phyloP scores from a whole-genome alignment of 2,329 filamentous ascomycete genomes.

The Pseudofabraea citricarpa region DNA sequence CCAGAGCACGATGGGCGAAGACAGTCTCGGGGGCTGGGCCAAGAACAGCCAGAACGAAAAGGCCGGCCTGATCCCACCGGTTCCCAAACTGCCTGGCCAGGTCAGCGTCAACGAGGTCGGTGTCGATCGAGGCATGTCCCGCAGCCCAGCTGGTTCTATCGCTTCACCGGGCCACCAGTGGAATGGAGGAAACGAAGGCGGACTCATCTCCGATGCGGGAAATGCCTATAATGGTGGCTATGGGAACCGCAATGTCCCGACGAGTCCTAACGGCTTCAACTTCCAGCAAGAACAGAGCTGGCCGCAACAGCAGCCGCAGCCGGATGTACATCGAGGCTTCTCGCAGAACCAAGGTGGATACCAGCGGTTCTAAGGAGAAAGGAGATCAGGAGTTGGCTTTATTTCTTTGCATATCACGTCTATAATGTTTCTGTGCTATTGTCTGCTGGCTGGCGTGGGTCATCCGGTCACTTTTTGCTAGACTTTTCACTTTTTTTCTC shows the following conservation, averaged over 20 bases:
- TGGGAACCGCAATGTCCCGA: constrained; percentile 1
- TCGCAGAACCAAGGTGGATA: background rate
- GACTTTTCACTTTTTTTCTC: too few relatives aligned
- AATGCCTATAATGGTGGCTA: constrained; percentile 14
- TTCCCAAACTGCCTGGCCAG: constrained; percentile 6
- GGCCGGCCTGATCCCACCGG: constrained; percentile 3
- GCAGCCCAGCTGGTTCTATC: constrained; percentile 6
- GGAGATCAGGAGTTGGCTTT: too few relatives aligned
- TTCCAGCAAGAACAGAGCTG: background rate
- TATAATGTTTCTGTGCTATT: too few relatives aligned
- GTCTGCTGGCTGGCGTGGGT: too few relatives aligned
- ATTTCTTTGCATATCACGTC: too few relatives aligned
- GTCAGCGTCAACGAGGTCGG: constrained; percentile 9
- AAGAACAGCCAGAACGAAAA: constrained; percentile 4
- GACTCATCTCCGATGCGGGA: constrained; percentile 11
- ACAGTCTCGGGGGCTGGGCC: constrained; percentile 24
- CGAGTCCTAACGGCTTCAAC: background rate
- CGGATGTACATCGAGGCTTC: background rate
- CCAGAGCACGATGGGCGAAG: constrained; percentile 18
- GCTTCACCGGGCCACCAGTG: constrained; percentile 11
- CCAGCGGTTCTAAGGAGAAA: background rate
- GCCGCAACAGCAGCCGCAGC: background rate
- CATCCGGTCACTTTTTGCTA: too few relatives aligned
- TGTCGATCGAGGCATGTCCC: constrained; percentile 3
- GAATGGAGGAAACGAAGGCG: constrained; percentile 15